Evolutionary conservation across 164 flowering plant genomes (phyloP).

Genomic region (Chimonanthus praecox): DNA sequence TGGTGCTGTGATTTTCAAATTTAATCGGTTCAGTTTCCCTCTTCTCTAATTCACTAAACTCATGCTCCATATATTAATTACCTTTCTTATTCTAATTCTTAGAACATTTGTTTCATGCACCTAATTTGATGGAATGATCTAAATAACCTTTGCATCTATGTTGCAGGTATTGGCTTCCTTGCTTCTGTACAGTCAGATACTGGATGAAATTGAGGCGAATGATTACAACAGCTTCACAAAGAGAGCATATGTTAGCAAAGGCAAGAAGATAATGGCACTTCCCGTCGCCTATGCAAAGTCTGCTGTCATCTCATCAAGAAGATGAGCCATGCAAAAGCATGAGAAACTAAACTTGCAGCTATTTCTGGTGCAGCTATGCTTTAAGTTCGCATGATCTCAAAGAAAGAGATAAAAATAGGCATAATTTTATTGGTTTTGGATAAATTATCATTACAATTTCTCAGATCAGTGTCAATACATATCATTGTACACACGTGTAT

Average conservation of each 20-base stretch:
- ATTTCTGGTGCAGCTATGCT: too few relatives aligned
- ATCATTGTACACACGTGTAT: too few relatives aligned
- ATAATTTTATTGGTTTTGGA: too few relatives aligned
- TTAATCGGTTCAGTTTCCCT: not conserved
- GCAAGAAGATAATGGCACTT: constrained; percentile 54
- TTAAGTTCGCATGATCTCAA: too few relatives aligned
- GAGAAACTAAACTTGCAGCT: not conserved
- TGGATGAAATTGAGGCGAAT: constrained; percentile 82
- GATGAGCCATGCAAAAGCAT: constrained; percentile 19
- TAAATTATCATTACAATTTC: too few relatives aligned
- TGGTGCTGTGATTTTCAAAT: not conserved
- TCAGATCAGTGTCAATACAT: too few relatives aligned
- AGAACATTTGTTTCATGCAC: not conserved
- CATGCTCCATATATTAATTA: too few relatives aligned
- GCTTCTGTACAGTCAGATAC: constrained; percentile 62
- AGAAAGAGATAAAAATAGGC: too few relatives aligned
- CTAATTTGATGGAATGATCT: not conserved
- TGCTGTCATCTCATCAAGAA: constrained; percentile 31
- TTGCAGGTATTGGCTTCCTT: constrained; percentile 81
- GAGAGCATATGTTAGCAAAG: constrained; percentile 79
- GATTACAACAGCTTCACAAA: constrained; percentile 80
- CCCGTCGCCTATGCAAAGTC: constrained; percentile 66
- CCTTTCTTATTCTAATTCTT: too few relatives aligned
- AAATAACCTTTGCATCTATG: not conserved
- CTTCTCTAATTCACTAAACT: too few relatives aligned